Evolutionary conservation across 148 eudicot genomes (phyloP).

Genomic region (Diospyros kaki): DNA sequence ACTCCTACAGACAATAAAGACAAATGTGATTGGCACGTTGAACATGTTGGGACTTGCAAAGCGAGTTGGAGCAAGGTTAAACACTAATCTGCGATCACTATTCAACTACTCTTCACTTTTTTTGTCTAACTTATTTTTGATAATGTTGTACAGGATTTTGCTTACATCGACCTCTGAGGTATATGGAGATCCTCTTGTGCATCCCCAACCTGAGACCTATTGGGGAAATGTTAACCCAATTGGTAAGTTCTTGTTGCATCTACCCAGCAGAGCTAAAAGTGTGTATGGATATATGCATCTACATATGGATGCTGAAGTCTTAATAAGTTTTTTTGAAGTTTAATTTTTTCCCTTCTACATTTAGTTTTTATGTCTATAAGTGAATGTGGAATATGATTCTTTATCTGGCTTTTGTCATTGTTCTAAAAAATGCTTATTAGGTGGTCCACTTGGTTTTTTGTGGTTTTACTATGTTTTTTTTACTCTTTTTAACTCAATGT

Average conservation of each 20-base stretch:
- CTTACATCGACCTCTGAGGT: slow-evolving; percentile 91
- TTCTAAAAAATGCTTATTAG: background rate
- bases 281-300: no score
- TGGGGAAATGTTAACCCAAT: slow-evolving; percentile 99
- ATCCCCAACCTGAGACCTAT: slow-evolving; percentile 85
- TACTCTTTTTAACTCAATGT: background rate
- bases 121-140: slow-evolving; percentile 2
- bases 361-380: background rate
- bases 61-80: slow-evolving; percentile 97
- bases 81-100: background rate
- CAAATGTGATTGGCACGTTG: slow-evolving; percentile 94
- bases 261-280: no score
- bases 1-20: slow-evolving; percentile 79
- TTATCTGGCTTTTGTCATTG: background rate
- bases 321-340: background rate
- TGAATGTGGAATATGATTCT: background rate
- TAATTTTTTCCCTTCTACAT: background rate
- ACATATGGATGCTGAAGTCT: no score
- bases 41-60: slow-evolving; percentile 99
- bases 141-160: slow-evolving; percentile 53
- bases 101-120: background rate
- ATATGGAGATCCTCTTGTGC: slow-evolving; percentile 90
- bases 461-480: background rate
- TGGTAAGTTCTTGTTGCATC: slow-evolving; percentile 35
- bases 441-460: no score